Percentiles rank a stretch among this genome's conserved stretches.
These are phyloP conservation scores for Spirogloea muscicola DNA, from an alignment of 139 green algal species.

Conservation along the genomic window DNA sequence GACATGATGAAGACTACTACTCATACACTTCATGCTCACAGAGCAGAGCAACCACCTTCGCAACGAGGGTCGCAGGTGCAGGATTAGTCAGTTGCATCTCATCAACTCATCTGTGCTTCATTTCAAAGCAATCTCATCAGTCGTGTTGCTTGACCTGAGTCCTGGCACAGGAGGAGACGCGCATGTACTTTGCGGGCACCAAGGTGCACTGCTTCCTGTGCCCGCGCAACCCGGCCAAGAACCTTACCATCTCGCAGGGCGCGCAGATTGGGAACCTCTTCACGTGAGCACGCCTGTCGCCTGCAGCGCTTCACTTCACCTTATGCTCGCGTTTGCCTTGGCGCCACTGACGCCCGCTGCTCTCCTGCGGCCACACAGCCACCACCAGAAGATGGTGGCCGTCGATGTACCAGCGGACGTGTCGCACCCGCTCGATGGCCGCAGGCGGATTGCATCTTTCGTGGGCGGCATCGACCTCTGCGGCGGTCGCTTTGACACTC, in stretches of 20 bases:
- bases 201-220: slow-evolving; percentile 19
- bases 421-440: not conserved
- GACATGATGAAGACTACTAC: too few relatives aligned
- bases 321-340: too few relatives aligned
- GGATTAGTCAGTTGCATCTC: too few relatives aligned
- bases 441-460: slow-evolving; percentile 48
- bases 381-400: slow-evolving; percentile 62
- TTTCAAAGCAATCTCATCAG: not conserved
- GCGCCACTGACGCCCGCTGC: too few relatives aligned
- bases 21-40: too few relatives aligned
- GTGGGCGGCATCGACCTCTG: slow-evolving; percentile 65
- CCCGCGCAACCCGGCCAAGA: slow-evolving; percentile 29
- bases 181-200: slow-evolving; percentile 8
- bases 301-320: too few relatives aligned
- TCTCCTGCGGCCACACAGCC: too few relatives aligned
- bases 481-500: slow-evolving; percentile 59
- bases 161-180: slow-evolving; percentile 54
- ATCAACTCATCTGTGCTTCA: too few relatives aligned
- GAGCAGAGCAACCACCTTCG: too few relatives aligned
- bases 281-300: too few relatives aligned
- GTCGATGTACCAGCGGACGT: slow-evolving; percentile 15
- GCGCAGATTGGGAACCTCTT: slow-evolving; percentile 15
- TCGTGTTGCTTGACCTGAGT: not conserved
- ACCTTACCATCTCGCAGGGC: slow-evolving; percentile 1
- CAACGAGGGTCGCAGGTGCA: too few relatives aligned